Base-by-base conservation (phyloP, 352 stramenopile species). In the Phytophthora pluvialis region DNA sequence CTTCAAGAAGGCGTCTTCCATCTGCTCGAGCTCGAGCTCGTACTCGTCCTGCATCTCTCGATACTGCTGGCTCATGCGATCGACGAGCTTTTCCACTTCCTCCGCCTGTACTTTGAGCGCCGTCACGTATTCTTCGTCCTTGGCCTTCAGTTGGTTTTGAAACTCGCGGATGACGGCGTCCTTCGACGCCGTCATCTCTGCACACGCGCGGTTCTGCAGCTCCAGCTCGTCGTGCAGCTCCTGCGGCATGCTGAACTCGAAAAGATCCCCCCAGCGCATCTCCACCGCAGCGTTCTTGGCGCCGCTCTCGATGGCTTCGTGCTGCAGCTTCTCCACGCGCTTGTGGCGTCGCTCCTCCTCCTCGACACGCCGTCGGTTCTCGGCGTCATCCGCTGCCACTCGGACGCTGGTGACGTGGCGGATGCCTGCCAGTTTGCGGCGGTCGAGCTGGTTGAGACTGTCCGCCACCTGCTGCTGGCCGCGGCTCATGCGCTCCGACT, bases 81-180 rank as follows among this genome's bases (percentile, higher is more conserved):
- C 74, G 2, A 98, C 71, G 11, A 98, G 72, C 49, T 93, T 84
- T 56, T 98, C 91, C 1, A 98, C 81, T 40, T 98, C 94, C 59
- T 96, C 85, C 1, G 83, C 79, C 57, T 98, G 92, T 18, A 91
- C 75, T 52, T 97, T 97, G 13, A 98, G 82, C 15, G 93, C 71
- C 16, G 83, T 93, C 32, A 98, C 94, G 64, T 98, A 98, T 68
- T 98, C 90, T 73, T 98, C 95, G 59, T 98, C 95, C 60, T 98
- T 98, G 28, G 72, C 75, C 50, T 97, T 98, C 9, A 98, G 74
- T 64, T 98, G 89, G 2, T 68, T 67, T 73, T 98, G 90, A 59
- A 98, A 97, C 54, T 96, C 90, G 26, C 73, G 80, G 60, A 98
- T 97, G 5, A 98, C 68, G 0, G 64, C 67, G 61, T 97, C 89